Conservation (phyloP, 345 rosid genomes). For the Turritis glabra region DNA sequence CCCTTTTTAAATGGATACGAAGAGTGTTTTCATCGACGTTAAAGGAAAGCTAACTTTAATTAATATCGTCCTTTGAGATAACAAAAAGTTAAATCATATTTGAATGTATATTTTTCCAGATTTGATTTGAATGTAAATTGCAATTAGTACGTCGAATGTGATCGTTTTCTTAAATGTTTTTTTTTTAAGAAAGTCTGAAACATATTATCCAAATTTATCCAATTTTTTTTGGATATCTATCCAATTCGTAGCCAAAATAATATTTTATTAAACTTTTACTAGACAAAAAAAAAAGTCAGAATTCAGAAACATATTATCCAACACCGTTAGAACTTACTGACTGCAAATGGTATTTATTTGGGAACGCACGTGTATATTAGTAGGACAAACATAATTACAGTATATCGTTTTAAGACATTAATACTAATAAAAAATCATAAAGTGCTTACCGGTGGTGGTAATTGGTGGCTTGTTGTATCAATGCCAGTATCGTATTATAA, state of each 20-base stretch:
- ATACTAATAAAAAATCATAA: neutral
- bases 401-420: no score
- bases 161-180: neutral
- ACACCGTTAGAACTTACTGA: neutral
- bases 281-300: neutral
- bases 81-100: neutral
- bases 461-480: neutral
- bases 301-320: neutral
- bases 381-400: neutral
- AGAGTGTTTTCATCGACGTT: conserved; percentile 4
- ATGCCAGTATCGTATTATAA: no score
- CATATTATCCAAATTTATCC: neutral
- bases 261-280: neutral
- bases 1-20: conserved; percentile 21
- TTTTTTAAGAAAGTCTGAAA: neutral
- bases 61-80: neutral
- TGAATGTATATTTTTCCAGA: neutral
- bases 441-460: neutral
- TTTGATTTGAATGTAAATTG: conserved; percentile 7
- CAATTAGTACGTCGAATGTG: neutral
- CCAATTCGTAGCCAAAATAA: neutral
- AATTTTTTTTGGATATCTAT: neutral
- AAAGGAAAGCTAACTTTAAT: conserved; percentile 10
- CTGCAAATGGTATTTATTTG: neutral
- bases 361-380: conserved; percentile 14